A percentile compares a stretch with the other conserved stretches of the same genome.
These are phyloP conservation scores for Lactifluus volemus DNA, from an alignment of 768 basidiomycete species.

Conservation along the genomic window DNA sequence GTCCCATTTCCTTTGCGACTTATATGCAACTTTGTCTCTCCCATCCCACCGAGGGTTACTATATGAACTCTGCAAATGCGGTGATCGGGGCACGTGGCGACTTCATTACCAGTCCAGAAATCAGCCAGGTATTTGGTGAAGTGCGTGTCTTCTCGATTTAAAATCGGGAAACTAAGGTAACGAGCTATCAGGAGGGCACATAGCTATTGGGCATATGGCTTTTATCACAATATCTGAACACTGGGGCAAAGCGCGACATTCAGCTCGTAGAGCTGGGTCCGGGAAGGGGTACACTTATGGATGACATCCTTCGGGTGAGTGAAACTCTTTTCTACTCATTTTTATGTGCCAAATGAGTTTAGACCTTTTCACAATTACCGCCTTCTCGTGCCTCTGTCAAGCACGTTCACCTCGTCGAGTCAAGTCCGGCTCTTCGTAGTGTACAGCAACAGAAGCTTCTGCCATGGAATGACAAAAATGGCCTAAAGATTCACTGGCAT, in stretches of 20 bases:
- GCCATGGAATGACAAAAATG: conserved; percentile 23
- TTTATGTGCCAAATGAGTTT: neutral
- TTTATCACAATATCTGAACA: conserved; percentile 59
- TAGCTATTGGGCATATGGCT: conserved; percentile 89
- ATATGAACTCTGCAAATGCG: conserved; percentile 61
- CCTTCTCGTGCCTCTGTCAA: conserved; percentile 28
- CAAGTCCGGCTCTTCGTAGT: conserved; percentile 54
- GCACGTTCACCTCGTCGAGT: conserved; percentile 74
- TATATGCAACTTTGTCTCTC: conserved; percentile 91
- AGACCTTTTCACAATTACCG: conserved; percentile 49
- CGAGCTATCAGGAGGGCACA: conserved; percentile 27
- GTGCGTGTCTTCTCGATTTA: conserved; percentile 35
- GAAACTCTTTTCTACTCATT: conserved; percentile 21
- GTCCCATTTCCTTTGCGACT: conserved; percentile 77
- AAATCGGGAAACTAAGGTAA: conserved; percentile 27
- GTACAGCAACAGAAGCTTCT: conserved; percentile 50
- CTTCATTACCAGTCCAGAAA: conserved; percentile 95
- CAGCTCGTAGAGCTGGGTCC: conserved; percentile 90
- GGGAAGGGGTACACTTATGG: conserved; percentile 86
- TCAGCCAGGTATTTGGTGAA: conserved; percentile 95
- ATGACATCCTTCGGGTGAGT: conserved; percentile 72
- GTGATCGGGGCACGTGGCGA: conserved; percentile 87
- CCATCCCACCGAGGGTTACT: conserved; percentile 90
- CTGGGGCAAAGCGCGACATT: conserved; percentile 40
- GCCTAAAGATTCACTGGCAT: conserved; percentile 56